phyloP scores from a whole-genome alignment of 2,329 filamentous ascomycete genomes.

The Pseudogymnoascus pannorum region DNA sequence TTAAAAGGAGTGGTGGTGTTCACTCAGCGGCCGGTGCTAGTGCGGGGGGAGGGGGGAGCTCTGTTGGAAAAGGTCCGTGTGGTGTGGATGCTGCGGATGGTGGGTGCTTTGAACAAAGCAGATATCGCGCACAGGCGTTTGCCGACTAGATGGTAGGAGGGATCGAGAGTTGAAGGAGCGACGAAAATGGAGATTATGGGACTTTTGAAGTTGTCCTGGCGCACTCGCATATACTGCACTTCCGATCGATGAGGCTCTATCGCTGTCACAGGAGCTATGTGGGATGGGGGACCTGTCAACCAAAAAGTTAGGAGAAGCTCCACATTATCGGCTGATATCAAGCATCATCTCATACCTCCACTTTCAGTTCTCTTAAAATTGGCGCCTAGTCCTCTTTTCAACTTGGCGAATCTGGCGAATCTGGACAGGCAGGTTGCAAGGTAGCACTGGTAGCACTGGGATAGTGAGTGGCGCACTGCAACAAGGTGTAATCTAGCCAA shows the following conservation, averaged over 20 bases:
- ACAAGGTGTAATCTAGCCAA: neutral
- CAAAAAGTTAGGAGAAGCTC: neutral
- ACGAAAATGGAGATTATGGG: neutral
- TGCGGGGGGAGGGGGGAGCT: constrained; percentile 5
- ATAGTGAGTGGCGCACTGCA: neutral
- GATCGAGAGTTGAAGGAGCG: neutral
- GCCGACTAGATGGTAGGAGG: neutral
- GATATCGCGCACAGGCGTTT: constrained; percentile 2
- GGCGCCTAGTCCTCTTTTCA: neutral
- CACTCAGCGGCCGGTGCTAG: constrained; percentile 4
- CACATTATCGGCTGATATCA: constrained; percentile 3
- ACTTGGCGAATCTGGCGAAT: neutral
- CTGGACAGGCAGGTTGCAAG: neutral
- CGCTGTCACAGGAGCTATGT: neutral
- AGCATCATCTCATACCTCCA: constrained; percentile 6
- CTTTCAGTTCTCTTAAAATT: constrained; percentile 6
- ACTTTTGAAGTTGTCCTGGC: neutral
- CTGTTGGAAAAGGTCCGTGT: constrained; percentile 7
- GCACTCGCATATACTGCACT: neutral
- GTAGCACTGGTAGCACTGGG: constrained; percentile 1
- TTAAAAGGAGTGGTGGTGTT: constrained; percentile 5
- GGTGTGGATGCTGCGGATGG: neutral
- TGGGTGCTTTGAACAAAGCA: neutral
- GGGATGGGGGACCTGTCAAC: constrained; percentile 1
- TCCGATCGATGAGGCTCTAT: neutral